phyloP scores from a whole-genome alignment of 495 filamentous ascomycete species.

The Hypoxylon lenormandii region DNA sequence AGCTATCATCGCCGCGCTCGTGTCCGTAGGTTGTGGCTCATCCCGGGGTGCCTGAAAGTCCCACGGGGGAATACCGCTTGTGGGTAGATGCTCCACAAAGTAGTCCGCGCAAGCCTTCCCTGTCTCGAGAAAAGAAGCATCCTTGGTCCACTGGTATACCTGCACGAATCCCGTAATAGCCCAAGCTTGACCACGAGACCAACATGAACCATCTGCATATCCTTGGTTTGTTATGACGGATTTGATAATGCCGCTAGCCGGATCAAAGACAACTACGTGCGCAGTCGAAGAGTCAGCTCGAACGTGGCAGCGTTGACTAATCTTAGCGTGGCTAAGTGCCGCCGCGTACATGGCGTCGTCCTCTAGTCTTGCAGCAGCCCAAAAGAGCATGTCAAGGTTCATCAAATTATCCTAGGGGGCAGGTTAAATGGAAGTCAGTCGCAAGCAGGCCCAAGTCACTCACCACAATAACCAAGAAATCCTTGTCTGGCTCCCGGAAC shows the following conservation, averaged over 20 bases:
- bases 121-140: constrained; percentile 52
- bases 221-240: constrained; percentile 58
- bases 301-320: constrained; percentile 50
- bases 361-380: constrained; percentile 49
- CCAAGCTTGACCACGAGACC: constrained; percentile 64
- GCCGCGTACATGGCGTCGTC: constrained; percentile 40
- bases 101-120: constrained; percentile 53
- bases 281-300: constrained; percentile 52
- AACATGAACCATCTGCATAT: constrained; percentile 56
- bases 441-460: neutral
- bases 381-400: constrained; percentile 61
- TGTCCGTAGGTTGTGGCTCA: constrained; percentile 48
- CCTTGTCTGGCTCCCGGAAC: constrained; percentile 33
- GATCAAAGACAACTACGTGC: constrained; percentile 58
- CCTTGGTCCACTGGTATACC: constrained; percentile 59
- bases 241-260: constrained; percentile 50
- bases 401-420: constrained; percentile 58
- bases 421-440: constrained; percentile 4
- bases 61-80: constrained; percentile 40
- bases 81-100: constrained; percentile 52
- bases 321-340: constrained; percentile 55
- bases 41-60: constrained; percentile 59
- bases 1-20: constrained; percentile 57
- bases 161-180: constrained; percentile 61
- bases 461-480: constrained; percentile 60